Base-by-base conservation (phyloP, 208 protist species). In the Crithidia thermophila region DNA sequence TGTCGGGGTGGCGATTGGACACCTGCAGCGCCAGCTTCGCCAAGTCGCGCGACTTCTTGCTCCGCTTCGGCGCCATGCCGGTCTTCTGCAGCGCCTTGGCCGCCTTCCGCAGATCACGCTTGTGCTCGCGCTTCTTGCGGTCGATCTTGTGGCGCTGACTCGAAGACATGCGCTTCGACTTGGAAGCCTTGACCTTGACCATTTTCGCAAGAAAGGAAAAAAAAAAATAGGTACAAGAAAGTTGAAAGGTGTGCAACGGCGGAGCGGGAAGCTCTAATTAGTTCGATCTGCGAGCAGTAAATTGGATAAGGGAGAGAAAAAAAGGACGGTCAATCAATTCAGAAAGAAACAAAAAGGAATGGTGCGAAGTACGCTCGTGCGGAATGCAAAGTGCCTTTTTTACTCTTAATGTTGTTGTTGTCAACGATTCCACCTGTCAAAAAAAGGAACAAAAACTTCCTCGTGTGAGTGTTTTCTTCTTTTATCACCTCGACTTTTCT, bases 81-180 rank as follows among this genome's bases (percentile, higher is more conserved):
- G 77, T 84, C 40, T 81, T 88, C 34, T 94, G 88, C 33, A 96
- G 67, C 14, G 80, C 79, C 73, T 94, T 96, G 6, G 90, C 90
- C 3, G 90, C 90, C 63, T 90, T 94, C n/a, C 81, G 79, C 21
- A 96, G 55, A 47, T 96, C 90, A 9, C 90, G 75, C 46, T 93
- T 96, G 75, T 96, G 90, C 60, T 96, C 87, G 52, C 85, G 79
- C 59, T 93, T 93, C 71, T 96, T 96, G 23, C 87, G 74, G 23
- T 96, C 90, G 31, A 96, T 89, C 64, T 96, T 96, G 69, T 96
- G 87, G 39, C 90, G 87, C 77, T 91, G 85, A 30, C 75, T 82
- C 36, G 90, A 94, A 70, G 83, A 85, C 76, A 87, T 88, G 57
- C 90, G 82, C 79, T 94, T 94, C 42, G 90, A 96, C 57, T 87